A percentile compares a stretch with the other conserved stretches of the same genome.
Evolutionary conservation across 768 basidiomycete species (phyloP).

Genomic region (Russula emetica): DNA sequence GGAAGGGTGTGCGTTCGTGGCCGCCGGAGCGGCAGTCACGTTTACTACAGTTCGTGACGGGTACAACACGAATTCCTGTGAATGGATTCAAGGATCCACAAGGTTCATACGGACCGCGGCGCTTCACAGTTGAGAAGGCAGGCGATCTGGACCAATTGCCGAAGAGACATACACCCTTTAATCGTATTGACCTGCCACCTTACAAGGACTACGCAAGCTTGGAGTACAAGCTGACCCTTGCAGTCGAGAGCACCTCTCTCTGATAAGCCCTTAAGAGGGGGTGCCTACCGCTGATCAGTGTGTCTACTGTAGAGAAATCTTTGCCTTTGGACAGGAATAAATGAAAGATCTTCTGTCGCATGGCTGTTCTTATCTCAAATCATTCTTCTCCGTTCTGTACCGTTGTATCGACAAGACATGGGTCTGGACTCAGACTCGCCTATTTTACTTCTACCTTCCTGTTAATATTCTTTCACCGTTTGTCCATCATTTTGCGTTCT

Average conservation of each 20-base stretch:
- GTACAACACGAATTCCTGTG: slow-evolving; percentile 94
- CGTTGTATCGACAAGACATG: neutral
- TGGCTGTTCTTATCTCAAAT: neutral
- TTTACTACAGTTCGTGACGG: slow-evolving; percentile 92
- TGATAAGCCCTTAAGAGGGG: slow-evolving; percentile 1
- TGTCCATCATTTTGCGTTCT: neutral
- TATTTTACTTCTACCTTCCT: neutral
- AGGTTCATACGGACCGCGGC: slow-evolving; percentile 91
- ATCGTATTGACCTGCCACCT: slow-evolving; percentile 90
- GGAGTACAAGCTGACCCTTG: slow-evolving; percentile 92
- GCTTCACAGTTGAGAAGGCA: slow-evolving; percentile 98
- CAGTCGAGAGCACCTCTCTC: slow-evolving; percentile 70
- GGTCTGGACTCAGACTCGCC: neutral
- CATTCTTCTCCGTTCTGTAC: slow-evolving; percentile 1
- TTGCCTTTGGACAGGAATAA: slow-evolving; percentile 91
- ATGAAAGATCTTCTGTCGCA: neutral
- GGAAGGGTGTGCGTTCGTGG: slow-evolving; percentile 98
- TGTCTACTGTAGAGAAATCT: slow-evolving; percentile 62
- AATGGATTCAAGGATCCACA: slow-evolving; percentile 99
- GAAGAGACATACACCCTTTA: slow-evolving; percentile 97
- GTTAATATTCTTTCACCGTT: neutral
- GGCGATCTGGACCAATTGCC: slow-evolving; percentile 95
- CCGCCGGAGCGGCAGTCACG: slow-evolving; percentile 97
- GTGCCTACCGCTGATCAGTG: slow-evolving; percentile 11
- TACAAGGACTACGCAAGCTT: slow-evolving; percentile 93